These are phyloP conservation scores for Peronospora destructor DNA, from an alignment of 352 stramenopile genomes.

Conservation along the genomic window DNA sequence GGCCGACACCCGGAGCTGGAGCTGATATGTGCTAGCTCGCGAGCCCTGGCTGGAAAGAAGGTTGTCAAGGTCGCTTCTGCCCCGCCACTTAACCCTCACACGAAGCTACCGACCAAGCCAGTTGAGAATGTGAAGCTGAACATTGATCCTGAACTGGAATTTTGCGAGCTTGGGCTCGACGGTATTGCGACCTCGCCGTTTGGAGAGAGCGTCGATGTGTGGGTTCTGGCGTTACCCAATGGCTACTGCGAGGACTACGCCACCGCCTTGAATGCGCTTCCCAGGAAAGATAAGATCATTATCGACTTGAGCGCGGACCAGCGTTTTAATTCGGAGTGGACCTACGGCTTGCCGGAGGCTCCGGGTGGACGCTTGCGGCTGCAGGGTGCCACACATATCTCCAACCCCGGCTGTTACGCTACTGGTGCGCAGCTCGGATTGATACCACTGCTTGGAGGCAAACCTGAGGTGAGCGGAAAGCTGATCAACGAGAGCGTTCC, in stretches of 20 bases:
- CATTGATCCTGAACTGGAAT: constrained; percentile 71
- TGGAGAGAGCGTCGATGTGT: constrained; percentile 79
- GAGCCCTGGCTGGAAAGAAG: constrained; percentile 68
- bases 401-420: constrained; percentile 86
- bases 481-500: constrained; percentile 59
- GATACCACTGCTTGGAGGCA: constrained; percentile 68
- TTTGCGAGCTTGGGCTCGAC: constrained; percentile 76
- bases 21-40: constrained; percentile 79
- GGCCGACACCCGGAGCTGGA: constrained; percentile 70
- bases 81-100: constrained; percentile 79
- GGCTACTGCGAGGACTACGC: constrained; percentile 81
- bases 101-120: constrained; percentile 55
- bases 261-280: constrained; percentile 56
- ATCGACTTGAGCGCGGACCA: constrained; percentile 87
- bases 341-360: constrained; percentile 81
- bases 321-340: constrained; percentile 81
- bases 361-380: constrained; percentile 52
- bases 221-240: constrained; percentile 84
- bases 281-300: constrained; percentile 65
- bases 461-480: constrained; percentile 40
- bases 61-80: constrained; percentile 67
- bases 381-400: constrained; percentile 66
- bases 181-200: constrained; percentile 60
- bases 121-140: constrained; percentile 35
- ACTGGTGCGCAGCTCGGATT: constrained; percentile 75